These are phyloP conservation scores for Phytopythium boreale DNA, from an alignment of 352 stramenopile species.

Conservation along the genomic window DNA sequence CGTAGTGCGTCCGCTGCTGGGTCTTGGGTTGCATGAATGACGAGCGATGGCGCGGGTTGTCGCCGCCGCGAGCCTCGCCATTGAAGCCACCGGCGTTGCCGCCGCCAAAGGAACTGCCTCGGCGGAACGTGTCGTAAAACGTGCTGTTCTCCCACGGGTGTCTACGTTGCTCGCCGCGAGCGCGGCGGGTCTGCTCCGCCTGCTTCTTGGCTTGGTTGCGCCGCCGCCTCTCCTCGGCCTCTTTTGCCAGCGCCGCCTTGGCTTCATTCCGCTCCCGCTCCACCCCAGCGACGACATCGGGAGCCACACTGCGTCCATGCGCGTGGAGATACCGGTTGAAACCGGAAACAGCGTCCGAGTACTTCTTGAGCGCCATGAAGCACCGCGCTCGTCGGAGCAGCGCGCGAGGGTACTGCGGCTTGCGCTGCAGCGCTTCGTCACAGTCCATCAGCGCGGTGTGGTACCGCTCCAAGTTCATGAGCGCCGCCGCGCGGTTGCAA, in stretches of 20 bases:
- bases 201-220: slow-evolving; percentile 40
- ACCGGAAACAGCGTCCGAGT: slow-evolving; percentile 58
- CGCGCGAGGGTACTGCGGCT: slow-evolving; percentile 52
- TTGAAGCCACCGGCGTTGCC: slow-evolving; percentile 17
- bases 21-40: slow-evolving; percentile 35
- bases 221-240: slow-evolving; percentile 29
- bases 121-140: slow-evolving; percentile 51
- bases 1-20: slow-evolving; percentile 64
- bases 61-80: slow-evolving; percentile 11
- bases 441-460: slow-evolving; percentile 72
- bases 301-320: slow-evolving; percentile 21
- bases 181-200: slow-evolving; percentile 40
- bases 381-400: slow-evolving; percentile 71
- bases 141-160: slow-evolving; percentile 48
- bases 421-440: slow-evolving; percentile 61
- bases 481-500: slow-evolving; percentile 77
- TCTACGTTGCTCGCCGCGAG: slow-evolving; percentile 28
- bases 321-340: slow-evolving; percentile 72
- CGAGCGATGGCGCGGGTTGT: slow-evolving; percentile 10
- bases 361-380: slow-evolving; percentile 56
- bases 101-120: slow-evolving; percentile 13
- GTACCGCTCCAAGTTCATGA: slow-evolving; percentile 71
- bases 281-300: slow-evolving; percentile 25
- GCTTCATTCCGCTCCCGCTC: slow-evolving; percentile 48
- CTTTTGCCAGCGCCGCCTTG: slow-evolving; percentile 43